These are phyloP conservation scores for Fusarium tupiense DNA, from an alignment of 2,329 filamentous ascomycete species.

Conservation along the genomic window DNA sequence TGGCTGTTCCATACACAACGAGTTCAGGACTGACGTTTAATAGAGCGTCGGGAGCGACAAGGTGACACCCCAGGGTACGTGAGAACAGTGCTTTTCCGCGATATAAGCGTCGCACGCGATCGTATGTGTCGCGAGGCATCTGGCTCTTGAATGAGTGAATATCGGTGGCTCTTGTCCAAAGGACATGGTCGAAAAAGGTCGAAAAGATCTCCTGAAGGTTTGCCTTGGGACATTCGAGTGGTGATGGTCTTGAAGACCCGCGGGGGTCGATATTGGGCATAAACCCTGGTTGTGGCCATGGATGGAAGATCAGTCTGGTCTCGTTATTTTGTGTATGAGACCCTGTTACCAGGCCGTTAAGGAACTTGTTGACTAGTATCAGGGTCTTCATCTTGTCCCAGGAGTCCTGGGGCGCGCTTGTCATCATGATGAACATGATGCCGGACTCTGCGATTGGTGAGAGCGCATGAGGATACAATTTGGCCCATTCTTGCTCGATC, in stretches of 20 bases:
- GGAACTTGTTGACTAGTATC: slow-evolving; percentile 1
- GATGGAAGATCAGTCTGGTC: background rate
- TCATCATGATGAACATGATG: background rate
- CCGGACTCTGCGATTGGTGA: background rate
- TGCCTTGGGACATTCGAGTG: background rate
- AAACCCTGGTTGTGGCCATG: background rate
- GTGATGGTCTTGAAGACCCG: background rate
- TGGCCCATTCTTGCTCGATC: background rate
- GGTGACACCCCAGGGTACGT: background rate
- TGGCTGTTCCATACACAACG: background rate
- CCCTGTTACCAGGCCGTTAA: background rate
- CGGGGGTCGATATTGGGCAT: background rate
- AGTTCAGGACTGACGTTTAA: background rate
- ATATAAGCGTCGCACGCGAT: background rate
- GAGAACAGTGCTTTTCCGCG: background rate
- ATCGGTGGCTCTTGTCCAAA: background rate
- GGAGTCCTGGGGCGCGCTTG: background rate
- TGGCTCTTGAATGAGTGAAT: background rate
- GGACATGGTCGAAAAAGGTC: background rate
- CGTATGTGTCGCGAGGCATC: background rate
- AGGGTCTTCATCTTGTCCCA: background rate
- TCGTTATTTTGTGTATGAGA: background rate
- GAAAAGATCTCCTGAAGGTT: background rate
- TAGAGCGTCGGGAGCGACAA: background rate
- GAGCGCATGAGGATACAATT: background rate